Evolutionary conservation across 2,329 filamentous ascomycete species (phyloP), one percentile per base, ranked within the genome.

Genomic region (Colletotrichum liriopes): DNA sequence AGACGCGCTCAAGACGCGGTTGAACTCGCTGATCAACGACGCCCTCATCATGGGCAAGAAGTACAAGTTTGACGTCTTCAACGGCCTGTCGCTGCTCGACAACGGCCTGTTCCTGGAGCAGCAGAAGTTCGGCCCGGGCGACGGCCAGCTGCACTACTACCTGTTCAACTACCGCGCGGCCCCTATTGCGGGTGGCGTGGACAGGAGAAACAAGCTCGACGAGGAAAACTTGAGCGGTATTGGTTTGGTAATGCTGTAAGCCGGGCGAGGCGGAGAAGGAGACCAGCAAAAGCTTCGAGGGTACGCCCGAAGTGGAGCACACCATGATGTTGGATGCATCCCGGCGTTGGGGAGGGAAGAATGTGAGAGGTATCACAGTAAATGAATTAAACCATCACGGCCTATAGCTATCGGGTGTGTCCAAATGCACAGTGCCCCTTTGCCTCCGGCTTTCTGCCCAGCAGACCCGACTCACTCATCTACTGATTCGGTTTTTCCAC

Each of bases 121-220:
- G 76, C 94, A 98, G 79, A 97, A 97, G 82, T 99, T 98, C 78
- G 96, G 96, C 55, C 92, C 93, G 6, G 96, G 96, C 41, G 96
- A 99, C 81, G 96, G 96, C 58, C 94, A 96, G 81, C 87, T 99
- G 77, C 95, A 99, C 83, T 99, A 95, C 84, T 99, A 99, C 82
- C 87, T 99, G 41, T 99, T 97, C 88, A 99, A 99, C 84, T 99
- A 98, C 86, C 91, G 94, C 69, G 94, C 94, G 16, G 92, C 93
- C 72, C 91, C 92, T n/a, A 93, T 99, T 78, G 86, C 90, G 0
- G 95, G 96, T 60, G 96, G 96, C 29, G 91, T 98, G 54, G 92
- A 98, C 81, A 88, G 89, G 78, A 90, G 89, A 78, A 97, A 97
- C 80, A 85, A 91, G 77, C 86, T 96, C 49, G 95, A 98, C 79